Evolutionary conservation across 129 eudicot species (phyloP).

Genomic region (Pseudognaphalium luteoalbum): DNA sequence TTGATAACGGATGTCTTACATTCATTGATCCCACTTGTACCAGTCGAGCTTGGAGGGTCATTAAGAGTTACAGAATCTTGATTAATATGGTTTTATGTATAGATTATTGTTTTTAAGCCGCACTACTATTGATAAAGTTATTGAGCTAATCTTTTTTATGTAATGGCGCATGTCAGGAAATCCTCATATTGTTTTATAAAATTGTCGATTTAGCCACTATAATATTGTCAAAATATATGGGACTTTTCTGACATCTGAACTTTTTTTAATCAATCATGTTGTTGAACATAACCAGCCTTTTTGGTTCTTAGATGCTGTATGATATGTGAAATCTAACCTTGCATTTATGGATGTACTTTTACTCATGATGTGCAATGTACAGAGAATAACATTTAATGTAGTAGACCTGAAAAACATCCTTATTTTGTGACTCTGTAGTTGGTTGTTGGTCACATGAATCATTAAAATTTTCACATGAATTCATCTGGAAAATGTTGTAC

Average conservation of each 20-base stretch:
- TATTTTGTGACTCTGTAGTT: slow-evolving; percentile 31
- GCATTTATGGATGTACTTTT: slow-evolving; percentile 25
- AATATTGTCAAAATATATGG: background rate
- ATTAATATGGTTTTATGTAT: slow-evolving; percentile 5
- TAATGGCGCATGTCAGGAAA: background rate
- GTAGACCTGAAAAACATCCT: slow-evolving; percentile 21
- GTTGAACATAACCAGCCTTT: background rate
- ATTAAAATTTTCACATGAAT: slow-evolving; percentile 29
- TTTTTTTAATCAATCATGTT: background rate
- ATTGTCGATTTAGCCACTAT: background rate
- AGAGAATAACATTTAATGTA: slow-evolving; percentile 30
- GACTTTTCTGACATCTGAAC: background rate
- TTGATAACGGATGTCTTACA: slow-evolving; percentile 89
- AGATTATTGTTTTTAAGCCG: slow-evolving; percentile 16
- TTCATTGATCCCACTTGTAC: slow-evolving; percentile 92
- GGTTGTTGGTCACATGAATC: slow-evolving; percentile 40
- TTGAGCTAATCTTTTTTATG: slow-evolving; percentile 5
- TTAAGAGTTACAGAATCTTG: slow-evolving; percentile 46
- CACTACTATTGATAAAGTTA: background rate
- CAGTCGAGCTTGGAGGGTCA: slow-evolving; percentile 85
- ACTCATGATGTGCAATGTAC: slow-evolving; percentile 12
- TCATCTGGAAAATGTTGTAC: slow-evolving; percentile 19
- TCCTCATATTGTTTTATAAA: background rate
- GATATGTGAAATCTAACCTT: slow-evolving; percentile 13
- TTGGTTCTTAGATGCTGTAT: slow-evolving; percentile 7